Percentiles rank a stretch among this genome's conserved stretches.
Conservation (phyloP, 2,329 filamentous ascomycete species). For the Juglanconis oblonga region DNA sequence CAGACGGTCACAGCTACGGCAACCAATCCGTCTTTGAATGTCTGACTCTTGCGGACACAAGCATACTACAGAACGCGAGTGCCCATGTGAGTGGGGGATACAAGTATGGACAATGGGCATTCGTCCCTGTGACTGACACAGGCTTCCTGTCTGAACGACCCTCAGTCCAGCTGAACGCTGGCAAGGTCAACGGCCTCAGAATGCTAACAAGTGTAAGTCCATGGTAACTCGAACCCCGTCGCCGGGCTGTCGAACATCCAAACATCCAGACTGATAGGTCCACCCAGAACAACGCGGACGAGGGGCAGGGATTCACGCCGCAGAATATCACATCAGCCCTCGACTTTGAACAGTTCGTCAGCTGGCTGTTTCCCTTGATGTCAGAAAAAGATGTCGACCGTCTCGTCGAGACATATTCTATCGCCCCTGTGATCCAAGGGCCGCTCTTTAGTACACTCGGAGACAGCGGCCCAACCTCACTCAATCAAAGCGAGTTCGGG, state of each 20-base stretch:
- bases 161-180: slow-evolving; percentile 25
- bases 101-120: slow-evolving; percentile 27
- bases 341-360: slow-evolving; percentile 38
- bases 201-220: slow-evolving; percentile 20
- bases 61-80: slow-evolving; percentile 25
- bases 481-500: slow-evolving; percentile 29
- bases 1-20: not conserved
- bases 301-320: slow-evolving; percentile 43
- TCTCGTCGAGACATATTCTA: slow-evolving; percentile 23
- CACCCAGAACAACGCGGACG: slow-evolving; percentile 43
- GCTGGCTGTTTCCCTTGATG: slow-evolving; percentile 37
- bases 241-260: not conserved
- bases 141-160: slow-evolving; percentile 29
- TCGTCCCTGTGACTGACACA: slow-evolving; percentile 35
- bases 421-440: slow-evolving; percentile 10
- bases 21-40: slow-evolving; percentile 21
- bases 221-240: not conserved
- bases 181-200: slow-evolving; percentile 28
- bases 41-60: slow-evolving; percentile 27
- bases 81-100: slow-evolving; percentile 20
- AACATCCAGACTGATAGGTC: not conserved
- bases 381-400: slow-evolving; percentile 32
- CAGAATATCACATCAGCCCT: slow-evolving; percentile 39
- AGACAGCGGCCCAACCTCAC: slow-evolving; percentile 29
- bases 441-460: slow-evolving; percentile 25